Base-by-base conservation (phyloP, 1,139 yeast species). In the Spathaspora sp. region DNA sequence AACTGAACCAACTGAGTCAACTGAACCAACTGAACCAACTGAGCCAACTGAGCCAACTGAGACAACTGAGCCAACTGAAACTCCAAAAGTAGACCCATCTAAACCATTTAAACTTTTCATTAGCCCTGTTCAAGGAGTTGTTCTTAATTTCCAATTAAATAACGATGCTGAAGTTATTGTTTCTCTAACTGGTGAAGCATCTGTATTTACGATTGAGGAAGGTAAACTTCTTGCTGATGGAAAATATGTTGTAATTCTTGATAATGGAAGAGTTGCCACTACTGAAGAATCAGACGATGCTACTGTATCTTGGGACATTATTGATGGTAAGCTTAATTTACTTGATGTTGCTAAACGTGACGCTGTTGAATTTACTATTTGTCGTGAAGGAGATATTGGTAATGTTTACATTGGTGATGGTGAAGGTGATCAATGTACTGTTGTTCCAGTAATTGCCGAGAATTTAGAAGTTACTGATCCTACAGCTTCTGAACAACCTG, bases 41-140 rank as follows among this genome's bases (percentile, higher is more conserved):
- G 38, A 38, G 23, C 15, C 45, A 11, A 42, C 34, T 15, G 43
- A 34, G 2, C 34, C 38, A 16, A 34, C 18, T 20, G 45, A 38
- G n/a, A n/a, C 34, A n/a, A 10, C 27, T 10, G 39, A 25, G 15
- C 10, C 20, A 17, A 17, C 11, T 8, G 20, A 15, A 17, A 36
- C 29, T 15, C 43, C 46, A 40, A 33, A 25, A 15, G 24, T 17
- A 5, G 34, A 41, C 24, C 36, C 40, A 54, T 54, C 56, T 42
- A 67, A 66, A 47, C 72, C 73, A 41, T 54, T 62, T 47, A 72
- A 71, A 17, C 63, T 52, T 54, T 53, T 64, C 17, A 15, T 33
- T 7, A 13, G 17, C n/a, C n/a, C n/a, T 15, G 20, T 11, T 11
- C 5, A 13, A 9, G 36, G 27, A 3, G 16, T 15, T 2, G 11